Base-by-base conservation (phyloP, 2,329 filamentous ascomycete genomes). In the Cryphonectria carpinicola region DNA sequence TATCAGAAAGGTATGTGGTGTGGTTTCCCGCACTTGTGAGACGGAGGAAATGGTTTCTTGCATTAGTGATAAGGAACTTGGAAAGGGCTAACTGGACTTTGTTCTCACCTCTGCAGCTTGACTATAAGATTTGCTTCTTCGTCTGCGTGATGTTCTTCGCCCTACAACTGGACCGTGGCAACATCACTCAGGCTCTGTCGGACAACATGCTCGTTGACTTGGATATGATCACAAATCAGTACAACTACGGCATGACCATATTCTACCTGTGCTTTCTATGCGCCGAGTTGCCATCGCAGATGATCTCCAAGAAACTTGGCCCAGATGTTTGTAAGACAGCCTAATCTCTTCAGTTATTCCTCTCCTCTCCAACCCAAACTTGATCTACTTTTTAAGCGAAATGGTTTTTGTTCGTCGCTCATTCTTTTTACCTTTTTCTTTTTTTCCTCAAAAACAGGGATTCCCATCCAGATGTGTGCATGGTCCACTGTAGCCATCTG, bases 211-310 rank as follows among this genome's bases (percentile, higher is more conserved):
- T 80, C 2, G 39, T 10, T 0, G 74, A 75, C 25, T 49, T 76
- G 67, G 77, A 76, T n/a, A 77, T 82, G 61, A 77, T 75, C 49
- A 82, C 79, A 0, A 80, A 82, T 69, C 80, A 84, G 65, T 85
- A 81, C 75, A 85, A 85, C 74, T 80, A 83, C 39, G 85, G 85
- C 22, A 82, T 83, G 73, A 86, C 84, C 0, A 84, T 87, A 60
- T 86, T 86, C 71, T 82, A 82, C 19, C 73, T 84, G 4, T 82
- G 78, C 4, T 87, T 87, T 71, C 79, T 87, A 1, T 81, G 81
- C 19, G 85, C 86, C 0, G 87, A 89, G 74, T 78, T 89, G 4
- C 87, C 87, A 0, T 87, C 85, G 0, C 85, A 87, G 70, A 79
- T 88, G 10, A 76, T 88, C 11, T 82, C 79, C 37, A 88, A 88